These are phyloP conservation scores for Geoglossum glabrum DNA, from an alignment of 495 filamentous ascomycete genomes.

Conservation along the genomic window DNA sequence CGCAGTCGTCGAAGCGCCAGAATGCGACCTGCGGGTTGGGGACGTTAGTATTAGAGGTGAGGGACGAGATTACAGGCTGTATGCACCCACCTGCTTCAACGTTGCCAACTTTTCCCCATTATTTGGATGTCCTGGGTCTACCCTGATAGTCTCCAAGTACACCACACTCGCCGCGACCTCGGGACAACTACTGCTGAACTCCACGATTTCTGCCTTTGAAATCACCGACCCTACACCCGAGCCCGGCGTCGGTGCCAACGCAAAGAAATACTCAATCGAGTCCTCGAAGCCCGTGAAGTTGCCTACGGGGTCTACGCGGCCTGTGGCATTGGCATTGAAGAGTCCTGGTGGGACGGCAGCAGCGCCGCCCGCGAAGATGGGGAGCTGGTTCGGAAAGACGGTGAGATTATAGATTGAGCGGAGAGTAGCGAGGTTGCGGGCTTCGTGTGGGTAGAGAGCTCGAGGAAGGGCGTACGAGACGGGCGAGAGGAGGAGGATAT, in stretches of 20 bases:
- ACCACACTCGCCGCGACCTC: conserved; percentile 8
- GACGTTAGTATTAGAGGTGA: neutral
- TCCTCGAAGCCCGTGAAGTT: conserved; percentile 7
- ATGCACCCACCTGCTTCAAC: conserved; percentile 5
- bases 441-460: neutral
- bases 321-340: conserved; percentile 16
- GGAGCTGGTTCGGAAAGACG: conserved; percentile 21
- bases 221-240: neutral
- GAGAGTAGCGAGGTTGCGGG: conserved; percentile 21
- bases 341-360: conserved; percentile 18
- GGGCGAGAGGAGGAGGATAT: neutral
- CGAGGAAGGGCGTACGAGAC: neutral
- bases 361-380: conserved; percentile 15
- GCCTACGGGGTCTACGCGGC: neutral
- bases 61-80: neutral
- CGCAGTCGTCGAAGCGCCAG: conserved; percentile 8
- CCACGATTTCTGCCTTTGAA: conserved; percentile 6
- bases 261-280: conserved; percentile 9
- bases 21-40: conserved; percentile 4
- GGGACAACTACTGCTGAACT: conserved; percentile 7
- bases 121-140: neutral
- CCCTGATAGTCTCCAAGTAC: conserved; percentile 2
- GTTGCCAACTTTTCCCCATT: conserved; percentile 3
- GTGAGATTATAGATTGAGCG: conserved; percentile 22
- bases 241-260: conserved; percentile 3